A percentile compares a stretch with the other conserved stretches of the same genome.
Evolutionary conservation across 371 early-diverging fungal genomes (phyloP).

Genomic region (Mucor piriformis): DNA sequence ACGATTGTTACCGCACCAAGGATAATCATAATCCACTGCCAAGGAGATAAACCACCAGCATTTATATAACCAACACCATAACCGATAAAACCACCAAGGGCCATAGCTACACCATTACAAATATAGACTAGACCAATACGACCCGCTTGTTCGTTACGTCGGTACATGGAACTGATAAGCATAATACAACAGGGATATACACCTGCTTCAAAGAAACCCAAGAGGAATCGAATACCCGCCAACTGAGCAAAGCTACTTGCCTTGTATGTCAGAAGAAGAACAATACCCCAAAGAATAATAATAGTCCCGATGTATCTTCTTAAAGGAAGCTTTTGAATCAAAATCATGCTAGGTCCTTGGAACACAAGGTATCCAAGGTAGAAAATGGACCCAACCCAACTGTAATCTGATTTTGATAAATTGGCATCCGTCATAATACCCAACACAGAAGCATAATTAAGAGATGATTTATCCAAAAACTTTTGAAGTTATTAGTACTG

Average conservation of each 20-base stretch:
- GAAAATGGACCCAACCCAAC: slow-evolving; percentile 41
- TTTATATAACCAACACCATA: slow-evolving; percentile 60
- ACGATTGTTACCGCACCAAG: slow-evolving; percentile 29
- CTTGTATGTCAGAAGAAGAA: slow-evolving; percentile 29
- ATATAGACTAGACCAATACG: slow-evolving; percentile 45
- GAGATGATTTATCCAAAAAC: slow-evolving; percentile 41
- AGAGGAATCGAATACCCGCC: slow-evolving; percentile 41
- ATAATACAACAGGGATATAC: slow-evolving; percentile 36
- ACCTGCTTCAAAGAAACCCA: slow-evolving; percentile 34
- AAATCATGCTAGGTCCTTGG: slow-evolving; percentile 44
- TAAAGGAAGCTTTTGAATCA: slow-evolving; percentile 38
- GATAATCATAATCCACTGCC: slow-evolving; percentile 63
- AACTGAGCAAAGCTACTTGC: slow-evolving; percentile 37
- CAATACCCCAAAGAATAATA: slow-evolving; percentile 38
- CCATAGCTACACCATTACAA: slow-evolving; percentile 52
- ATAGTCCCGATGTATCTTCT: slow-evolving; percentile 40
- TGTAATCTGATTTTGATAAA: slow-evolving; percentile 25
- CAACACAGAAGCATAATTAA: slow-evolving; percentile 30
- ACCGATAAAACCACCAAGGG: slow-evolving; percentile 65
- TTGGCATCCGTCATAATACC: slow-evolving; percentile 29
- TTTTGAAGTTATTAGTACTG: neutral
- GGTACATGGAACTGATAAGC: slow-evolving; percentile 39
- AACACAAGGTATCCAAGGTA: slow-evolving; percentile 46
- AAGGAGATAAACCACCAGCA: slow-evolving; percentile 41
- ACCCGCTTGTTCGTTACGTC: slow-evolving; percentile 42